Base-by-base conservation (phyloP, 2,329 filamentous ascomycete species). In the Fusarium sp. region DNA sequence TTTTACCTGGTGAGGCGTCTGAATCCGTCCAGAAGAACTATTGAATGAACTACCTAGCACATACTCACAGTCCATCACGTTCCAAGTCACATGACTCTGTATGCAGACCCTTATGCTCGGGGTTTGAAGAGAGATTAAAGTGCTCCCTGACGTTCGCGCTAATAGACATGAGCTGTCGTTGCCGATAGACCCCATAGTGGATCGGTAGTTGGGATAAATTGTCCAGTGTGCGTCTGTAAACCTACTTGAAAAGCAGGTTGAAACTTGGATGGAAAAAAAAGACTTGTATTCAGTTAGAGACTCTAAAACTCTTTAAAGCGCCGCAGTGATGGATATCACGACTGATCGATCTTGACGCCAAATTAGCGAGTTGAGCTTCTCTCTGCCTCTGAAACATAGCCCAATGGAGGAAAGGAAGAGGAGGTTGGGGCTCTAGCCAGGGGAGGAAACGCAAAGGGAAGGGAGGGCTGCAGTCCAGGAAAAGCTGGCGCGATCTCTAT, bases 401-500 rank as follows among this genome's bases (percentile, higher is more conserved):
- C 12, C 24, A 52, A 44, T 52, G 44, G 52, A 47, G 58, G 54
- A 38, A 65, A 57, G 56, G 24, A 47, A 61, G 67, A 72, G 59
- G 68, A 72, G 59, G 68, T 39, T 72, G 56, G 72, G 56, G 56
- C 39, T 12, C 38, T 48, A 54, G 39, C 51, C 55, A 71, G 72
- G 72, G 68, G 52, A 44, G 57, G 61, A 56, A 42, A 51, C 56
- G 42, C n/a, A 65, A 44, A 55, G 60, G 28, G 33, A 33, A 33
- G 33, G 33, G 28, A 35, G 48, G 48, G 51, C 60, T 48, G 44
- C 51, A 69, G 69, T 57, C 69, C 39, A 68, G 55, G 57, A 67
- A 69, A 57, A 74, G 61, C 65, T 77, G 75, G 76, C 69, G 76
- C 76, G 75, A 78, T 78, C 76, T 78, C 41, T 75, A 57, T 62